Percentiles rank a stretch among this genome's conserved stretches.
phyloP scores from a whole-genome alignment of 2,329 filamentous ascomycete genomes.

The Lasiodiplodia hormozganensis region DNA sequence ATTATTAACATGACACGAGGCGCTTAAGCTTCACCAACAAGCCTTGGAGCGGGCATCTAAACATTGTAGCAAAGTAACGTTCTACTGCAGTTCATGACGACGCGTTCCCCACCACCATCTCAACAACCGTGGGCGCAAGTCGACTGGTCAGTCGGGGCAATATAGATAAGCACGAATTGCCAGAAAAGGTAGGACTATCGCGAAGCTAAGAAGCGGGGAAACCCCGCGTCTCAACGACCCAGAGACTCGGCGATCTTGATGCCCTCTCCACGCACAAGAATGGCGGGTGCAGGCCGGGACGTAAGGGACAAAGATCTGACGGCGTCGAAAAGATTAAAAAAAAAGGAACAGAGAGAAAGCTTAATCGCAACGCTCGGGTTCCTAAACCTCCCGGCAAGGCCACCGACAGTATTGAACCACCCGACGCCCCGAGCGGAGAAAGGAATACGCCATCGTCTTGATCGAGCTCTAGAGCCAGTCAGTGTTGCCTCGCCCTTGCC shows the following conservation, averaged over 20 bases:
- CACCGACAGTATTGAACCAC: neutral
- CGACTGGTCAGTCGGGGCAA: neutral
- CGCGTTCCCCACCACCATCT: neutral
- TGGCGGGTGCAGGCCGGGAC: neutral
- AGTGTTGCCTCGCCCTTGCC: neutral
- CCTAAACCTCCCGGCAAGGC: conserved; percentile 6
- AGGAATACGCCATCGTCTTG: neutral
- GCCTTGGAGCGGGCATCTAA: conserved; percentile 10
- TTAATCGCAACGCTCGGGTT: conserved; percentile 12
- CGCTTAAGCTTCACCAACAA: conserved; percentile 11
- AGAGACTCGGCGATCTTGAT: neutral
- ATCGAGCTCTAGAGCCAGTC: neutral
- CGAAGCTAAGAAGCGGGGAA: conserved; percentile 13
- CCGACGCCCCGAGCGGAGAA: neutral
- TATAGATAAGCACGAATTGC: conserved; percentile 1
- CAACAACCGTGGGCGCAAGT: conserved; percentile 1
- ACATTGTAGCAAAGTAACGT: neutral
- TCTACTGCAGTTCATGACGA: neutral
- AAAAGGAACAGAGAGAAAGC: conserved; percentile 13
- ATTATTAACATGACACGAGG: neutral
- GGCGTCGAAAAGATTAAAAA: neutral
- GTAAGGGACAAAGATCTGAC: conserved; percentile 15
- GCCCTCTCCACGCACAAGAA: neutral
- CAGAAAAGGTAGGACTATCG: conserved; percentile 3
- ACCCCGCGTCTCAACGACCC: conserved; percentile 19